Evolutionary conservation across 2,329 filamentous ascomycete genomes (phyloP), one percentile per base, ranked within the genome.

Genomic region (Moelleriella libera): DNA sequence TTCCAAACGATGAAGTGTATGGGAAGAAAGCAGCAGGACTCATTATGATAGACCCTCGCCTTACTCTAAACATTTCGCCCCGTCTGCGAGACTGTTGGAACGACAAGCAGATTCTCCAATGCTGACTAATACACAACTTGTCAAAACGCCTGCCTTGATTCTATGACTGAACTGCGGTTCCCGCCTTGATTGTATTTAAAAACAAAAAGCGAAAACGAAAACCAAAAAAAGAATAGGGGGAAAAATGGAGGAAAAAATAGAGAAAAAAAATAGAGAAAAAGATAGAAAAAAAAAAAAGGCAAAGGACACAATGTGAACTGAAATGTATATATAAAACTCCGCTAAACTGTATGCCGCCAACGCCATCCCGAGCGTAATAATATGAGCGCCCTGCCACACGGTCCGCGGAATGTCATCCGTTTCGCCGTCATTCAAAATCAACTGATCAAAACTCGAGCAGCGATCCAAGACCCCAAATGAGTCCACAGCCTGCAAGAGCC

Each of bases 401-500:
- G 21, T 3, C 21, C 21, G 21, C 21, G 21, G 21, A 21, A 21
- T 21, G 3, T 21, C 21, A 21, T 21, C 21, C 21, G 3, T 21
- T 21, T 21, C 21, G 21, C 21, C 21, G 21, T 21, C 21, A 21
- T 21, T 21, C 21, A 21, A 21, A 3, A 21, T 21, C 21, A 3
- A 21, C 21, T 42, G 9, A 42, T 37, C 34, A 42, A n/a, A 50
- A 55, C 56, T 56, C 75, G 34, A 82, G 49, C 47, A 73, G 74
- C 2, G 76, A 76, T 5, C 76, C 73, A 21, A 78, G 51, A 5
- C 67, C 70, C 79, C 79, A 83, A 2, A 82, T 61, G 43, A 76
- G 60, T 8, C 71, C 74, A 55, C 79, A 83, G 1, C 76, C 79
- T n/a, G 69, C 73, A 46, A 85, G 63, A 6, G 76, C 76, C 21